Conservation (phyloP, 352 stramenopile genomes). For the Pseudoperonospora humuli region DNA sequence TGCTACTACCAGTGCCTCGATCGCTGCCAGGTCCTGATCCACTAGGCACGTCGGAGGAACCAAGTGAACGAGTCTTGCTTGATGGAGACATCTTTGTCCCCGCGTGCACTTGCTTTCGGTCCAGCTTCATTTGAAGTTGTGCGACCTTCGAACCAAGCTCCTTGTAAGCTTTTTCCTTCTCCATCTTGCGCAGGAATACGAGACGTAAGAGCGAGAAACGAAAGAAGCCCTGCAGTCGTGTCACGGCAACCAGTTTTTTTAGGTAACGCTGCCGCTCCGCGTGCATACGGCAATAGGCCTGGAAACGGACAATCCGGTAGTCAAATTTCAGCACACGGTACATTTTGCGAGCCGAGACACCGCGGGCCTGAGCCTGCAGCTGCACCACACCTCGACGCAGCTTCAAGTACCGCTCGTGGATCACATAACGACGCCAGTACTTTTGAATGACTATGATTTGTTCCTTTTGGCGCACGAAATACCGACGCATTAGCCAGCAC, state of each 20-base stretch:
- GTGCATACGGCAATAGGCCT: constrained; percentile 59
- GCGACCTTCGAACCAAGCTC: constrained; percentile 64
- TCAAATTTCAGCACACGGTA: constrained; percentile 71
- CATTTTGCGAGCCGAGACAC: constrained; percentile 46
- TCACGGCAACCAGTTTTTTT: constrained; percentile 37
- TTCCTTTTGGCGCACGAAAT: constrained; percentile 39
- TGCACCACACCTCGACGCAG: constrained; percentile 42
- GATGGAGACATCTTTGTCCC: constrained; percentile 39
- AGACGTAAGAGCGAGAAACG: constrained; percentile 66
- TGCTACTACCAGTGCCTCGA: constrained; percentile 15
- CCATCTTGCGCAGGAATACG: constrained; percentile 73
- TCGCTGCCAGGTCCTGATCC: constrained; percentile 11
- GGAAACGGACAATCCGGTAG: constrained; percentile 66
- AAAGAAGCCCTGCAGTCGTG: constrained; percentile 67
- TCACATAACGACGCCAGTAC: constrained; percentile 65
- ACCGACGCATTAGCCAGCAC: constrained; percentile 48
- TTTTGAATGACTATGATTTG: constrained; percentile 56
- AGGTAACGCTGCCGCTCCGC: constrained; percentile 45
- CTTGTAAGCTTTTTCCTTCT: constrained; percentile 76
- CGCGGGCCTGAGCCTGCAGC: constrained; percentile 57
- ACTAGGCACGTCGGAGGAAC: constrained; percentile 18
- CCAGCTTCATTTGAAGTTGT: constrained; percentile 58
- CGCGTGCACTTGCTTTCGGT: constrained; percentile 43
- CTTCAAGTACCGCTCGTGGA: constrained; percentile 44
- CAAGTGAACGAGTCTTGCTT: constrained; percentile 21